Base-by-base conservation (phyloP, 768 basidiomycete species). In the Boletus vermiculosoides region DNA sequence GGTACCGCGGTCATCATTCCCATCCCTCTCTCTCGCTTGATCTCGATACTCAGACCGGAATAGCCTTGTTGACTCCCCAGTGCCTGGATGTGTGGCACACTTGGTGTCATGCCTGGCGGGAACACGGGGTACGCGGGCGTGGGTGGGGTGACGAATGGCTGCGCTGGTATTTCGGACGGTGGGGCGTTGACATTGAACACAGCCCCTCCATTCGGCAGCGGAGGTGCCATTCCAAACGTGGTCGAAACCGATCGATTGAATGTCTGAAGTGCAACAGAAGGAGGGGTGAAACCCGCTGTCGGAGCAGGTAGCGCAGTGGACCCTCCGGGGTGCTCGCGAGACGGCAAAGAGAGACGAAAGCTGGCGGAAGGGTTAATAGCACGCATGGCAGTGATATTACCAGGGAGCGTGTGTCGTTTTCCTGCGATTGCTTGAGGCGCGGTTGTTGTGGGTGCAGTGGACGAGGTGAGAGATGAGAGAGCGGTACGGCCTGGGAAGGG, bases 121-220 rank as follows among this genome's bases (percentile, higher is more conserved):
- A 83, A 92, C 2, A 87, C 79, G 15, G 90, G 88, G 63, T 89
- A 89, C 4, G 88, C 85, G 1, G 90, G 89, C 5, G 87, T 91
- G 44, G 78, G 77, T 0, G 87, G 83, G 1, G 62, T 63, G 52
- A 63, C 60, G 55, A 64, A 65, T 10, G 62, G 50, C 33, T 64
- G 71, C 1, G 55, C 40, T 0, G 36, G 50, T n/a, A 58, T 39
- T 16, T 65, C 52, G 62, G 66, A 7, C 63, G 64, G 39, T 20
- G 56, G 48, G 6, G 18, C 5, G 47, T 37, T 52, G 15, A n/a
- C 15, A 25, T 45, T 47, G 25, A 53, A 42, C 18, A 46, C 60
- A 25, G 40, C 39, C 22, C 54, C 52, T 50, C 70, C 64, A 33
- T 59, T 57, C 2, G 70, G 66, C 3, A 70, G 64, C 1, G 76